Conservation (phyloP, 495 filamentous ascomycete genomes). For the Aspergillus biplanus region DNA sequence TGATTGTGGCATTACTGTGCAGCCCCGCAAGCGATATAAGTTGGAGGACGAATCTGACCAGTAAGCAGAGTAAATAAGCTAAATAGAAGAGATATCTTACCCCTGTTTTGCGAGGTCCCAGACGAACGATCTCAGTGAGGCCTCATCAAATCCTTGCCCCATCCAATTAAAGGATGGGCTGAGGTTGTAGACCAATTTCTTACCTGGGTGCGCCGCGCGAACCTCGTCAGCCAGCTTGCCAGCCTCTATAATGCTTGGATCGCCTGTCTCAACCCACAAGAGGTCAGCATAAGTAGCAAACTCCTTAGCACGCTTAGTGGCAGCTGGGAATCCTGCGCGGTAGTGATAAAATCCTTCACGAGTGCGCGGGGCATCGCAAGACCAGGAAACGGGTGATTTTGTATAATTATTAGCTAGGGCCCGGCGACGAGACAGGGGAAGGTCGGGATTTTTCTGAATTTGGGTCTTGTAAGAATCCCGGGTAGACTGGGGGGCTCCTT, state of each 20-base stretch:
- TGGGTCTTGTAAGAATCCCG: slow-evolving; percentile 68
- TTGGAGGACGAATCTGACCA: slow-evolving; percentile 78
- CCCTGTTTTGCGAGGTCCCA: slow-evolving; percentile 95
- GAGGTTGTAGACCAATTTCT: slow-evolving; percentile 95
- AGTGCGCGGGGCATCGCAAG: slow-evolving; percentile 90
- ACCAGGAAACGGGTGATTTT: slow-evolving; percentile 72
- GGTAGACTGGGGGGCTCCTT: slow-evolving; percentile 60
- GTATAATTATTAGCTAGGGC: slow-evolving; percentile 67
- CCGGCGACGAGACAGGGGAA: slow-evolving; percentile 76
- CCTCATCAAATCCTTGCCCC: slow-evolving; percentile 84
- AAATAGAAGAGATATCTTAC: slow-evolving; percentile 28
- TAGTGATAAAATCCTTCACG: slow-evolving; percentile 98
- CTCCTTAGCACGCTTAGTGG: slow-evolving; percentile 88
- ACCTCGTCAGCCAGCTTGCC: slow-evolving; percentile 76
- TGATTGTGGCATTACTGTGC: slow-evolving; percentile 87
- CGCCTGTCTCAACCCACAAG: slow-evolving; percentile 95
- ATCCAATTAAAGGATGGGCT: slow-evolving; percentile 98
- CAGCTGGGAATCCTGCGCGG: slow-evolving; percentile 81
- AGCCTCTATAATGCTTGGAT: slow-evolving; percentile 79
- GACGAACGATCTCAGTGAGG: slow-evolving; percentile 80
- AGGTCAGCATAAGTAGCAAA: slow-evolving; percentile 94
- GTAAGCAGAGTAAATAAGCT: too few relatives aligned
- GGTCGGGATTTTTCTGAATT: slow-evolving; percentile 64
- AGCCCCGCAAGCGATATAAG: slow-evolving; percentile 89
- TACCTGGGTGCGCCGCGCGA: slow-evolving; percentile 64